These are phyloP conservation scores for Chytriomyces sp. DNA, from an alignment of 192 early-diverging fungal species.

Conservation along the genomic window DNA sequence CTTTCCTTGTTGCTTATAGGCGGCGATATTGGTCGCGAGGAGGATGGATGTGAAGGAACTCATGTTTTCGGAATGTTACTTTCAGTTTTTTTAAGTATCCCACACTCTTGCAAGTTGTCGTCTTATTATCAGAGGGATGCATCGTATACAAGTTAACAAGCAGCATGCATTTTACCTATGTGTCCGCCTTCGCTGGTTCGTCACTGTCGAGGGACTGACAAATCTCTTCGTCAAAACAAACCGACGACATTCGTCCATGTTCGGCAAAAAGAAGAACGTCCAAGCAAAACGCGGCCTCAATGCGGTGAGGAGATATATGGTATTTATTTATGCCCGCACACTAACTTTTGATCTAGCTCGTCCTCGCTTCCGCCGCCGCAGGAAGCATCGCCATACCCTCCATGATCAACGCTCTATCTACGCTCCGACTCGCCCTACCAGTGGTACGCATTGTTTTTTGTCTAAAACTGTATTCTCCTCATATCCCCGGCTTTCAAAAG, in stretches of 20 bases:
- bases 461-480: background rate
- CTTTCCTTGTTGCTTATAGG: no score
- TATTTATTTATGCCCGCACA: background rate
- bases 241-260: conserved; percentile 8
- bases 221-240: background rate
- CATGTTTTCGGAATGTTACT: no score
- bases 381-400: conserved; percentile 30
- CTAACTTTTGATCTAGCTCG: conserved; percentile 11
- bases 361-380: conserved; percentile 35
- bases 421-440: conserved; percentile 13
- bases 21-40: no score
- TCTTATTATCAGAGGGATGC: no score
- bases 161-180: no score
- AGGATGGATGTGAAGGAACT: no score
- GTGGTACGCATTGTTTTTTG: no score
- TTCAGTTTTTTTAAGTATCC: no score
- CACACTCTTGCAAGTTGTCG: no score
- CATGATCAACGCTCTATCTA: conserved; percentile 35
- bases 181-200: no score
- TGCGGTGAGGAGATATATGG: conserved; percentile 21
- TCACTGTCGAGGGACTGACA: background rate
- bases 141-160: no score
- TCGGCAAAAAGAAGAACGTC: conserved; percentile 28
- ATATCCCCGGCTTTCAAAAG: background rate
- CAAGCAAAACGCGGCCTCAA: conserved; percentile 38